Base-by-base conservation (phyloP, 2,329 filamentous ascomycete genomes). In the Cercospora citrullina region DNA sequence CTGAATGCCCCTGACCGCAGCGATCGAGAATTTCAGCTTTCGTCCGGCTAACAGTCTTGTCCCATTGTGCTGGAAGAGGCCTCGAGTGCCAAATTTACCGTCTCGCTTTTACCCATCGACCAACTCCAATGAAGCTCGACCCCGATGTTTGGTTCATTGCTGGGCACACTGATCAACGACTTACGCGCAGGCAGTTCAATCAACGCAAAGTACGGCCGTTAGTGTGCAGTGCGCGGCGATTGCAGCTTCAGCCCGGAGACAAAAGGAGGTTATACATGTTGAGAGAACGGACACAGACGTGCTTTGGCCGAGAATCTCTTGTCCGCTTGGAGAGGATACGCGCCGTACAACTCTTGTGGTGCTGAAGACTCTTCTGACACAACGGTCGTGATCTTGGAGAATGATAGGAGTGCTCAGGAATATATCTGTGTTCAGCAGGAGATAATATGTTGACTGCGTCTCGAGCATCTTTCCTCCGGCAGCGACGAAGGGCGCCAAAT, bases 201-300 rank as follows among this genome's bases (percentile, higher is more conserved):
- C 28, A 2, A 30, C 0, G 7, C 28, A 8, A 30, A 30, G 5
- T 7, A 1, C 28, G 28, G 7, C 28, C 7, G 6, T 30, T 8
- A 9, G 28, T 30, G 28, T 8, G 28, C 28, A 30, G 28, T 30
- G 28, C 28, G 28, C 7, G 28, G 28, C 28, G 28, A 2, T 30
- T 2, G 28, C 28, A 8, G 28, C 28, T 30, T 30, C 28, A 30
- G 28, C 28, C 28, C 28, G 7, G 28, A 30, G 28, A 30, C 1
- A 30, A 2, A 1, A 39, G 36, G 2, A 39, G 14, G 5, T 16
- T 14, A 39, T 16, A 39, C 14, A 14, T 39, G 16, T 14, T 39
- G 2, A n/a, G 6, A n/a, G 6, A n/a, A 5, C 16, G 36, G 6
- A n/a, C 3, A 1, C 6, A 1, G 36, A n/a, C 36, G 8, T 0